A percentile compares a stretch with the other conserved stretches of the same genome.
Conservation (phyloP, 2,329 filamentous ascomycete species). For the Xylariaceae sp. region DNA sequence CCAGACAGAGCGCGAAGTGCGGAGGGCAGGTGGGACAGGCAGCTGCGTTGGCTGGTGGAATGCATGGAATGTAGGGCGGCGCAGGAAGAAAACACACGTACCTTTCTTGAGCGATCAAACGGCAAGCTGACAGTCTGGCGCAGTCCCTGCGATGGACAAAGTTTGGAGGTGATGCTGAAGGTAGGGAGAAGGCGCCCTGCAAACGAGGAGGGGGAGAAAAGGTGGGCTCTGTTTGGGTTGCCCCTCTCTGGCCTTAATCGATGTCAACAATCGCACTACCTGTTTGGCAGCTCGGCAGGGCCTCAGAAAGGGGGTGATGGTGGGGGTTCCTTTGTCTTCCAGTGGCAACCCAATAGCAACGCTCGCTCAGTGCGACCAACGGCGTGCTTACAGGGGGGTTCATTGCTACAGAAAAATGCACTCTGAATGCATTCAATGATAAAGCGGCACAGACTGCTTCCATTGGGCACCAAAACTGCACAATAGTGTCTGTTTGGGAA, state of each 20-base stretch:
- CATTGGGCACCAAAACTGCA: too few relatives aligned
- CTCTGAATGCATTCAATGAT: too few relatives aligned
- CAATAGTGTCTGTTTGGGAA: too few relatives aligned
- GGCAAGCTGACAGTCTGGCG: too few relatives aligned
- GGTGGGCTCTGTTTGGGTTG: not conserved
- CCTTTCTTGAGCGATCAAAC: not conserved
- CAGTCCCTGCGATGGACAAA: not conserved
- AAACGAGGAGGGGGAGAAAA: constrained; percentile 1
- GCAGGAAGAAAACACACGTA: not conserved
- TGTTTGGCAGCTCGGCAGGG: not conserved
- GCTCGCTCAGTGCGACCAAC: too few relatives aligned
- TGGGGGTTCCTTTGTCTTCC: too few relatives aligned
- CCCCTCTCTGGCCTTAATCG: not conserved
- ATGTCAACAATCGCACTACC: constrained; percentile 1
- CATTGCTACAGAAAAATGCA: too few relatives aligned
- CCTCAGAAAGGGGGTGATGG: too few relatives aligned
- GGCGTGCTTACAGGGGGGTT: too few relatives aligned
- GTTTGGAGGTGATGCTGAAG: not conserved
- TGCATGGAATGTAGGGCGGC: not conserved
- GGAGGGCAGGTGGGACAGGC: not conserved
- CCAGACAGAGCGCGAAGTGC: not conserved
- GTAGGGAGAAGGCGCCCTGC: constrained; percentile 1
- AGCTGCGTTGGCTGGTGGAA: not conserved
- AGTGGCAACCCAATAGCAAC: too few relatives aligned
- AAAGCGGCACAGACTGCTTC: too few relatives aligned